Conservation (phyloP, 805 yeast species). For the Wickerhamiella sorbophila region DNA sequence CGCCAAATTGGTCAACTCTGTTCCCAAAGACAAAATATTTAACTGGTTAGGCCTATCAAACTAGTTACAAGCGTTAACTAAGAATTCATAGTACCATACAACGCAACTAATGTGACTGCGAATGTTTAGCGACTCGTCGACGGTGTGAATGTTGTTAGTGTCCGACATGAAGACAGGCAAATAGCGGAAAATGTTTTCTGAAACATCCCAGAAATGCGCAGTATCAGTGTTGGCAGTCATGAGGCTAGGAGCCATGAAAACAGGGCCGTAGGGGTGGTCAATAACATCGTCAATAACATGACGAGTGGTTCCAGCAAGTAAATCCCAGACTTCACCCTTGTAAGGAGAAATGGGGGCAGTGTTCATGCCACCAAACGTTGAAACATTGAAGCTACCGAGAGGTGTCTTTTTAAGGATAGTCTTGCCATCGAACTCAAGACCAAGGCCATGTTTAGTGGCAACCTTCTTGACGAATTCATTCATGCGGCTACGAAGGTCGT, state of each 20-base stretch:
- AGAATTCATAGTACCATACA: constrained; percentile 22
- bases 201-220: constrained; percentile 46
- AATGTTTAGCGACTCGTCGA: constrained; percentile 43
- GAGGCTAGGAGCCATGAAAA: constrained; percentile 40
- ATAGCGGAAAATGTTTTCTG: constrained; percentile 46
- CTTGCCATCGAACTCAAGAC: constrained; percentile 32
- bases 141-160: constrained; percentile 34
- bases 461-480: constrained; percentile 25
- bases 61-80: constrained; percentile 6
- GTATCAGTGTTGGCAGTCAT: constrained; percentile 68
- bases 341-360: constrained; percentile 44
- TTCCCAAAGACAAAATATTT: not conserved
- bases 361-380: constrained; percentile 23
- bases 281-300: constrained; percentile 43
- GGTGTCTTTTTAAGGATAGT: constrained; percentile 24
- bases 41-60: not conserved
- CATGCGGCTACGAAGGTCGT: constrained; percentile 29
- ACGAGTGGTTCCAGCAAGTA: constrained; percentile 48
- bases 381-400: constrained; percentile 25
- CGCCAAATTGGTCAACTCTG: not conserved
- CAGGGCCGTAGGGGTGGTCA: constrained; percentile 20
- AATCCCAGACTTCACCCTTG: constrained; percentile 34
- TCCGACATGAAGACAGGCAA: constrained; percentile 29
- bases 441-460: constrained; percentile 34
- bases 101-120: constrained; percentile 38